Conservation (phyloP, 495 filamentous ascomycete genomes). For the Aspergillus nidulans region DNA sequence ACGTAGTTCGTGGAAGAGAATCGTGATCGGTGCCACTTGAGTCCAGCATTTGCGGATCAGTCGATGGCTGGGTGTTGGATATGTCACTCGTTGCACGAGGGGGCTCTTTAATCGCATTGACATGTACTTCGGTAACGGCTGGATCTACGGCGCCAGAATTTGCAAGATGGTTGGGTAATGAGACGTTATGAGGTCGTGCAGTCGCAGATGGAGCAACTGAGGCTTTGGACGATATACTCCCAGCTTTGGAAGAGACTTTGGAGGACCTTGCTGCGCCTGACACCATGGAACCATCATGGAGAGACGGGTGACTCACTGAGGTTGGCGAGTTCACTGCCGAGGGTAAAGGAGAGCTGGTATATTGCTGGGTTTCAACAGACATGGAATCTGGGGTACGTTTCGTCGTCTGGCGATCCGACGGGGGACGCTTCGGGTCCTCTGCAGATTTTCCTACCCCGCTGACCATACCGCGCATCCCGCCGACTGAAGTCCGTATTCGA, state of each 20-base stretch:
- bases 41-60: conserved; percentile 25
- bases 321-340: conserved; percentile 43
- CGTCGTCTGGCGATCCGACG: conserved; percentile 25
- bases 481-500: conserved; percentile 73
- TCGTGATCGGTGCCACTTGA: conserved; percentile 29
- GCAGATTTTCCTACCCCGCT: conserved; percentile 33
- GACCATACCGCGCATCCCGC: conserved; percentile 59
- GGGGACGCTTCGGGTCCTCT: conserved; percentile 26
- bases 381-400: conserved; percentile 23
- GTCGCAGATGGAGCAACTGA: conserved; percentile 43
- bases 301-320: conserved; percentile 26
- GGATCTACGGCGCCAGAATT: conserved; percentile 34
- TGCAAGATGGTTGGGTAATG: conserved; percentile 45
- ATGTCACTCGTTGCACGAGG: conserved; percentile 33
- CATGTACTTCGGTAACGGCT: conserved; percentile 52
- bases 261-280: conserved; percentile 42
- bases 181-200: conserved; percentile 31
- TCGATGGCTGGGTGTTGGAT: conserved; percentile 27
- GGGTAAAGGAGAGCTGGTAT: conserved; percentile 31
- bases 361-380: conserved; percentile 22
- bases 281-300: conserved; percentile 32
- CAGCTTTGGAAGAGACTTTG: conserved; percentile 51
- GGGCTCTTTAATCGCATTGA: conserved; percentile 50
- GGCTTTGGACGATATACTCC: conserved; percentile 50
- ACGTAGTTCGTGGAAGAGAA: conserved; percentile 26